These are phyloP conservation scores for Elongisporangium prolatum DNA, from an alignment of 352 stramenopile species.

Conservation along the genomic window DNA sequence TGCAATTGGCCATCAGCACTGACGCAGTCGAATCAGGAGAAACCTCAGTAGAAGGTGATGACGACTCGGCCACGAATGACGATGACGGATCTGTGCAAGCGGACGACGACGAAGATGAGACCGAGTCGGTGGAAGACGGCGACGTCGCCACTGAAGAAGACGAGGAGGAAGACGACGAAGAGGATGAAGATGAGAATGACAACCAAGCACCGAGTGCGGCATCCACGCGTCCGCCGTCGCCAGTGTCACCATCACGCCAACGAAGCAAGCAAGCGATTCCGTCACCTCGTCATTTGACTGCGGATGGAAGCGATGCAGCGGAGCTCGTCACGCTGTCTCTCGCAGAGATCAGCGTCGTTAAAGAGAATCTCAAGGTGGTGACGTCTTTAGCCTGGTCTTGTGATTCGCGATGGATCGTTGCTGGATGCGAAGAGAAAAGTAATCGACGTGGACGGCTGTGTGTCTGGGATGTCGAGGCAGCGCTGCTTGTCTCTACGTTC, in stretches of 20 bases:
- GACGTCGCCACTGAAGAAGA: constrained; percentile 33
- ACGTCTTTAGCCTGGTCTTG: constrained; percentile 63
- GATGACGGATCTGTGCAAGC: constrained; percentile 17
- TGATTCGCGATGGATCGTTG: constrained; percentile 51
- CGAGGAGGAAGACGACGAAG: constrained; percentile 31
- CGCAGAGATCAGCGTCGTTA: constrained; percentile 46
- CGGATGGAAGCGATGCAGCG: background rate
- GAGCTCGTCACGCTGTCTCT: constrained; percentile 24
- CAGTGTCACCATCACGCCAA: background rate
- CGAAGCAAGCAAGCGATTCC: background rate
- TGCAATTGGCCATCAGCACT: background rate
- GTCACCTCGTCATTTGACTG: background rate
- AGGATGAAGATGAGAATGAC: constrained; percentile 14
- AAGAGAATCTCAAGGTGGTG: constrained; percentile 56
- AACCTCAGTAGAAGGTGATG: constrained; percentile 8
- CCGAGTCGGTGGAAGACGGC: constrained; percentile 24
- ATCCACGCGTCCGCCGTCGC: background rate
- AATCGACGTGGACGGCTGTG: constrained; percentile 49
- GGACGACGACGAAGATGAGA: constrained; percentile 22
- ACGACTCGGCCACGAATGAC: constrained; percentile 26
- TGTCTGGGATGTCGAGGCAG: constrained; percentile 61
- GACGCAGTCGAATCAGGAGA: background rate
- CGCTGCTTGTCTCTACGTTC: constrained; percentile 52
- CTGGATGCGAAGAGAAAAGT: constrained; percentile 63
- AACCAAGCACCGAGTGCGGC: constrained; percentile 2